Evolutionary conservation across 2,329 filamentous ascomycete genomes (phyloP).

Genomic region (Colletotrichum siamense): DNA sequence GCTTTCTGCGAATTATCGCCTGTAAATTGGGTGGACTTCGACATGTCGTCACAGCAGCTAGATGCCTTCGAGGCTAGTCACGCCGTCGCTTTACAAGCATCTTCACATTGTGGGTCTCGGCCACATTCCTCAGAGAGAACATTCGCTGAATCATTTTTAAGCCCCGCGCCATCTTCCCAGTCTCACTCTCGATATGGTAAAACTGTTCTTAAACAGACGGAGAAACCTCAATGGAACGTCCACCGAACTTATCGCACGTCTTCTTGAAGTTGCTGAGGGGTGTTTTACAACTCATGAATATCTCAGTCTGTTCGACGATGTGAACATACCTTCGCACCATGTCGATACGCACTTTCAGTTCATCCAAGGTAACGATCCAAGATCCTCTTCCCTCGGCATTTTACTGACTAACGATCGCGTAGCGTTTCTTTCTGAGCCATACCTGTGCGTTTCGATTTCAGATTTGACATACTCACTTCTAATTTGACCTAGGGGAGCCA

Average conservation of each 20-base stretch:
- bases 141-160: background rate
- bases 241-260: background rate
- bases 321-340: background rate
- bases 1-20: background rate
- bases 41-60: background rate
- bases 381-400: background rate
- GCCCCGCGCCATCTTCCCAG: background rate
- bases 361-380: background rate
- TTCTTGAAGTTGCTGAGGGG: background rate
- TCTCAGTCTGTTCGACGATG: background rate
- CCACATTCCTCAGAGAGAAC: background rate
- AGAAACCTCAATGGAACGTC: background rate
- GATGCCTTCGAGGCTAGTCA: background rate
- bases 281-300: background rate
- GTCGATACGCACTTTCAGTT: background rate
- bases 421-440: background rate
- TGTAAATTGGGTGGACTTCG: background rate
- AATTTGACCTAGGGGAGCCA: background rate
- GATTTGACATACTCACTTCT: too few relatives aligned
- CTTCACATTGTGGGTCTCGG: background rate
- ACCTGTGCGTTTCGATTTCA: background rate
- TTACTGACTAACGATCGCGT: fast-evolving
- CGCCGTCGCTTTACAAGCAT: background rate
- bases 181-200: background rate
- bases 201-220: background rate